Conservation (phyloP, 2,329 filamentous ascomycete genomes). For the Berkeleyomyces basicola region DNA sequence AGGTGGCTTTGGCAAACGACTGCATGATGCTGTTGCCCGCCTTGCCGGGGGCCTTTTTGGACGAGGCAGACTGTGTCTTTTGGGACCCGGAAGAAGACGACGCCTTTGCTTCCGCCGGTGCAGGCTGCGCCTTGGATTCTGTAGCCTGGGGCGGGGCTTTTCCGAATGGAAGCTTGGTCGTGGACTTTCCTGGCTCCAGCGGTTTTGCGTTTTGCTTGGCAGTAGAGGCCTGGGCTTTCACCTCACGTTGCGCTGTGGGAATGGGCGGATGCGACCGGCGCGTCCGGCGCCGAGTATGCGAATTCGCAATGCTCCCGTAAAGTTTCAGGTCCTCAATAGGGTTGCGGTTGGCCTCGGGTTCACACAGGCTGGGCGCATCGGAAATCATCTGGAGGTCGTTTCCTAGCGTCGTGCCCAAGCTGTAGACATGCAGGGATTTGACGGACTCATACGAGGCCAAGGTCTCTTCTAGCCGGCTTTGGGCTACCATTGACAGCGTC, state of each 20-base stretch:
- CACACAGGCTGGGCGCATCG: neutral
- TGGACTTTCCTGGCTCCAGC: neutral
- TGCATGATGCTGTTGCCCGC: slow-evolving; percentile 49
- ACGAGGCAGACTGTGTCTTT: neutral
- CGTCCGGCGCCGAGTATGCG: slow-evolving; percentile 1
- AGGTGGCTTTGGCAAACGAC: slow-evolving; percentile 52
- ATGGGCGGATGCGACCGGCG: neutral
- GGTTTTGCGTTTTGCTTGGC: neutral
- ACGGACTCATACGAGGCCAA: slow-evolving; percentile 56
- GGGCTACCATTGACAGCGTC: slow-evolving; percentile 49
- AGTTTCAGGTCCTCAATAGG: slow-evolving; percentile 5
- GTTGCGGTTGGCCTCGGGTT: neutral
- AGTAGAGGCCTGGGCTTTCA: neutral
- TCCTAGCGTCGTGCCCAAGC: slow-evolving; percentile 52
- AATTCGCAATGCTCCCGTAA: slow-evolving; percentile 6
- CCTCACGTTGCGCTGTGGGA: neutral
- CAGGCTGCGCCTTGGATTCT: neutral
- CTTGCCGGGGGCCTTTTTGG: slow-evolving; percentile 3
- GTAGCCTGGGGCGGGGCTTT: neutral
- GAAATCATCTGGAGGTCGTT: slow-evolving; percentile 21
- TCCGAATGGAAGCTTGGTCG: neutral
- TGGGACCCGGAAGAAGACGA: neutral
- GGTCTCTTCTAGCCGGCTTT: slow-evolving; percentile 55
- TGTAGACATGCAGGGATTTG: slow-evolving; percentile 73
- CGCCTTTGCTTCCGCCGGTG: neutral